Evolutionary conservation across 148 eudicot genomes (phyloP).

Genomic region (Arctostaphylos glauca): DNA sequence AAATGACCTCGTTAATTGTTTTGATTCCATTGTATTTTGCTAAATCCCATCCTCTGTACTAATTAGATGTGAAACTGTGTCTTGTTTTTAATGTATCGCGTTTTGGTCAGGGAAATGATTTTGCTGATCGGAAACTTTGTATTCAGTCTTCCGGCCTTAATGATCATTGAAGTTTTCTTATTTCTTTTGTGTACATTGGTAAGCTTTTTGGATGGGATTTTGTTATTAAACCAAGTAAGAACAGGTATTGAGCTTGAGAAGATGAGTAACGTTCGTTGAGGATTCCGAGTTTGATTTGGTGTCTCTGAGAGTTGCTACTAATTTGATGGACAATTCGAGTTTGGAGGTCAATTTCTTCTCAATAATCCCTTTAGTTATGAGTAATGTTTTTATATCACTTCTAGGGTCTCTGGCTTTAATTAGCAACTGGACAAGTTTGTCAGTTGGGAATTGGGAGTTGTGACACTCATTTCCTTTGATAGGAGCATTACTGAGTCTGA

Average conservation of each 20-base stretch:
- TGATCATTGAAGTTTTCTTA: not conserved
- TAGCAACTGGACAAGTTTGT: not conserved
- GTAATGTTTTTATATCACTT: not conserved
- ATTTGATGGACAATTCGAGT: not conserved
- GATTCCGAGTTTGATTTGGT: not conserved
- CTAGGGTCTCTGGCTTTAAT: not conserved
- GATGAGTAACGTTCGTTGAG: not conserved
- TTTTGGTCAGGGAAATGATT: not conserved
- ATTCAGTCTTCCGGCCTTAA: not conserved
- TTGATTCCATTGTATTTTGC: slow-evolving; percentile 23
- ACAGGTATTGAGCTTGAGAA: not conserved
- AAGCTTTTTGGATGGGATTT: not conserved
- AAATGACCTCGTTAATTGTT: slow-evolving; percentile 30
- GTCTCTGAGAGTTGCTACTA: not conserved
- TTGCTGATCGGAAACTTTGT: not conserved
- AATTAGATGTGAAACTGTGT: slow-evolving; percentile 2
- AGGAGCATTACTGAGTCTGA: not conserved
- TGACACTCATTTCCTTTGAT: not conserved
- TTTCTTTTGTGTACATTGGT: not conserved
- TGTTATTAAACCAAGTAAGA: slow-evolving; percentile 6
- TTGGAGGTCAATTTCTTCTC: not conserved
- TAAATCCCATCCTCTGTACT: slow-evolving; percentile 6
- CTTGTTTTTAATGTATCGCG: not conserved
- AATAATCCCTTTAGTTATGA: not conserved
- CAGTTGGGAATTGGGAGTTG: no score